Conservation (phyloP, 192 early-diverging fungal genomes). For the Linnemannia schmuckeri region DNA sequence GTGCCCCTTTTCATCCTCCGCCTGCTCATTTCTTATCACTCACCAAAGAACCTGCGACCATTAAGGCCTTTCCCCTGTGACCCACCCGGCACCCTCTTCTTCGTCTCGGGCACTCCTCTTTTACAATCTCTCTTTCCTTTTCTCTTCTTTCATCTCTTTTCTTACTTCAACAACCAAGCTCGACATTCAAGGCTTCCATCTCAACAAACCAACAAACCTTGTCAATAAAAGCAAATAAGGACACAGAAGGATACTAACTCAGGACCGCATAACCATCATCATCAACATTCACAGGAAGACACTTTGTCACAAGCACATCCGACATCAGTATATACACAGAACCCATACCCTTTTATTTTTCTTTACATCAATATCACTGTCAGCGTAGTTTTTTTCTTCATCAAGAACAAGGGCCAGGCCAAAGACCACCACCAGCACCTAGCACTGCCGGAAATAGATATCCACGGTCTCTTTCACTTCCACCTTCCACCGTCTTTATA, state of each 20-base stretch:
- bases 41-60: not conserved
- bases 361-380: no score
- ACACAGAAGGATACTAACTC: no score
- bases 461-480: not conserved
- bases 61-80: not conserved
- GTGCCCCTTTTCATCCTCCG: not conserved
- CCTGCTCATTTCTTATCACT: not conserved
- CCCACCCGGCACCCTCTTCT: not conserved
- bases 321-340: no score
- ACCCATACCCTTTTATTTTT: no score
- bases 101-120: not conserved
- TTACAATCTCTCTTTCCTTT: slow-evolving; percentile 1
- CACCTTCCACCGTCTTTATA: not conserved
- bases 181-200: not conserved
- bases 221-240: no score
- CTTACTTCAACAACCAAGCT: not conserved
- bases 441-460: not conserved
- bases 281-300: no score
- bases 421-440: no score
- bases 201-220: no score
- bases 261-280: no score
- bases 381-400: no score
- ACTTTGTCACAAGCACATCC: no score
- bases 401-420: no score
- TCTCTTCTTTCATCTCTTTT: not conserved